Conservation (phyloP, 2,329 filamentous ascomycete species). For the Zasmidium cellare region DNA sequence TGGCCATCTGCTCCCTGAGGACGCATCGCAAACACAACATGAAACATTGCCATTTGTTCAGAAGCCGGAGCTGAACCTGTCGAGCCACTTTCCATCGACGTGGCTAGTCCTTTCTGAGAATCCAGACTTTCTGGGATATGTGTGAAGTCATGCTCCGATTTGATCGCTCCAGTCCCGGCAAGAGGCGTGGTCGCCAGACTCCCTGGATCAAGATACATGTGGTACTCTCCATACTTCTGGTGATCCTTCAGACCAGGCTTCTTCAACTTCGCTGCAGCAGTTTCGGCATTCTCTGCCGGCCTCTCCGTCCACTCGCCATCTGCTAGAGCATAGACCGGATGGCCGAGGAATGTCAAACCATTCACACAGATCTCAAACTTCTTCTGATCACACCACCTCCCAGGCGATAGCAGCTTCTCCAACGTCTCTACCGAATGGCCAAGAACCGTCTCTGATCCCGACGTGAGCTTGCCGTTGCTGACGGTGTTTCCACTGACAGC, state of each 20-base stretch:
- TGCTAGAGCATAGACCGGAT: constrained; percentile 78
- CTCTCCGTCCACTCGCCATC: constrained; percentile 49
- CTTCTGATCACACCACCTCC: constrained; percentile 64
- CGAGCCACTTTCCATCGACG: constrained; percentile 29
- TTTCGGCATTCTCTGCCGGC: neutral
- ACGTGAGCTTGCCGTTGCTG: neutral
- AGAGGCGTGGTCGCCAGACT: constrained; percentile 10
- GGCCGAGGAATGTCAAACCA: constrained; percentile 76
- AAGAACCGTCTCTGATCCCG: constrained; percentile 14
- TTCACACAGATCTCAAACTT: constrained; percentile 86
- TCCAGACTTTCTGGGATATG: constrained; percentile 33
- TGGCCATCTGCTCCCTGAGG: constrained; percentile 77
- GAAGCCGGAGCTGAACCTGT: constrained; percentile 33
- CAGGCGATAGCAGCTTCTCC: constrained; percentile 76
- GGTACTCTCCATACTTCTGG: constrained; percentile 8
- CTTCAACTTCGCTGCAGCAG: neutral
- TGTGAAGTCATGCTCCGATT: constrained; percentile 23
- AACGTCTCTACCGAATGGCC: constrained; percentile 60
- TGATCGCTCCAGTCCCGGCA: neutral
- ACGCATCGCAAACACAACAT: constrained; percentile 88
- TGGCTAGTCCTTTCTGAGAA: constrained; percentile 25
- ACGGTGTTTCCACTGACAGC: constrained; percentile 4
- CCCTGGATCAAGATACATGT: constrained; percentile 15
- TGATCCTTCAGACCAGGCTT: neutral
- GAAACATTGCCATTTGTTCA: constrained; percentile 91